Evolutionary conservation across 192 early-diverging fungal species (phyloP).

Genomic region (Chytriomyces sp.): DNA sequence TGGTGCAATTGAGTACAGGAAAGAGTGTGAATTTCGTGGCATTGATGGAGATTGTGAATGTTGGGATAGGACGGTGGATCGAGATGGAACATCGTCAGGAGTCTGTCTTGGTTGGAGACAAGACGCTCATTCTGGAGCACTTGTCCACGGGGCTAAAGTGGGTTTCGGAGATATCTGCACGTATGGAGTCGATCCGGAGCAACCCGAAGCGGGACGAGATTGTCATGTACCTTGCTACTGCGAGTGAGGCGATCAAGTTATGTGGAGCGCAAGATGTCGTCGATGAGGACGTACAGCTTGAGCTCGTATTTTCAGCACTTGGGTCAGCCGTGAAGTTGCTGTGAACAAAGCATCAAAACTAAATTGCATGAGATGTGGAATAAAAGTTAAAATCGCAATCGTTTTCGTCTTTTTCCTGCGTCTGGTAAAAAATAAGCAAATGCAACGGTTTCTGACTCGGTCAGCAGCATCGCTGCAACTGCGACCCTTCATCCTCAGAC

Average conservation of each 20-base stretch:
- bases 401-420: too few relatives aligned
- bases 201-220: constrained; percentile 12
- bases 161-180: not conserved
- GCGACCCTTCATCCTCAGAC: too few relatives aligned
- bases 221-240: not conserved
- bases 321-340: not conserved
- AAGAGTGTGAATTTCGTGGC: constrained; percentile 1
- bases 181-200: not conserved
- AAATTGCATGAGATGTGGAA: too few relatives aligned
- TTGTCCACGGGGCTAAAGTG: constrained; percentile 10
- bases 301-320: constrained; percentile 5
- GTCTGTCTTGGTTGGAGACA: constrained; percentile 7
- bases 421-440: too few relatives aligned
- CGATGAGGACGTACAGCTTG: constrained; percentile 12
- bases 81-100: constrained; percentile 22
- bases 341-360: not conserved
- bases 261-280: not conserved
- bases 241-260: constrained; percentile 3
- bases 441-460: too few relatives aligned
- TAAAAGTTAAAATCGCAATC: too few relatives aligned
- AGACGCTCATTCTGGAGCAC: constrained; percentile 6
- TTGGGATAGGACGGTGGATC: constrained; percentile 22
- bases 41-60: constrained; percentile 19
- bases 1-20: not conserved
- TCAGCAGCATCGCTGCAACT: too few relatives aligned